phyloP scores from a whole-genome alignment of 768 basidiomycete species.

The Megacollybia marginata region DNA sequence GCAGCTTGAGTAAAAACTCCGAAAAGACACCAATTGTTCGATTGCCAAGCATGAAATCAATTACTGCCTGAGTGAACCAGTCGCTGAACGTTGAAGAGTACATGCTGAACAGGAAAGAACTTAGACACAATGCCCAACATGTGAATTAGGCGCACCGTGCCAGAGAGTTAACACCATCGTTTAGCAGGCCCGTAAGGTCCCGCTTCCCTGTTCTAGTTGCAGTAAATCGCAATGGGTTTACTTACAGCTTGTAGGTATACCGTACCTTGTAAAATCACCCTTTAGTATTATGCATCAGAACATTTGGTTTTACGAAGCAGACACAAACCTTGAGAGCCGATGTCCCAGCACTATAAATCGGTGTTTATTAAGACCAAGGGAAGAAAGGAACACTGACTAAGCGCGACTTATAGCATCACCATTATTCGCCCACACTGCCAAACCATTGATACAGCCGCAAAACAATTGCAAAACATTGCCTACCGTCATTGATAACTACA shows the following conservation, averaged over 20 bases:
- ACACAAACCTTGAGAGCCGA: constrained; percentile 82
- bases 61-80: constrained; percentile 96
- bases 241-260: background rate
- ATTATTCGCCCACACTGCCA: constrained; percentile 92
- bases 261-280: constrained; percentile 84
- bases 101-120: constrained; percentile 41
- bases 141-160: constrained; percentile 42
- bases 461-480: constrained; percentile 5
- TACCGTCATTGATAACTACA: constrained; percentile 74
- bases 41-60: constrained; percentile 86
- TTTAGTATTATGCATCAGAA: constrained; percentile 18
- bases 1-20: constrained; percentile 84
- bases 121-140: background rate
- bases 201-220: constrained; percentile 82
- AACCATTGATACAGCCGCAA: background rate
- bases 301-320: background rate
- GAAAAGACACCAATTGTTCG: constrained; percentile 85
- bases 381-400: constrained; percentile 45
- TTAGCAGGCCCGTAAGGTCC: constrained; percentile 83
- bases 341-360: constrained; percentile 69
- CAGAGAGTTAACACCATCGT: constrained; percentile 93
- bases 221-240: background rate
- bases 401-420: constrained; percentile 91
- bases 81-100: constrained; percentile 87
- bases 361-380: background rate